Evolutionary conservation across 78 protist species (phyloP).

Genomic region (Pigoraptor vietnamica): DNA sequence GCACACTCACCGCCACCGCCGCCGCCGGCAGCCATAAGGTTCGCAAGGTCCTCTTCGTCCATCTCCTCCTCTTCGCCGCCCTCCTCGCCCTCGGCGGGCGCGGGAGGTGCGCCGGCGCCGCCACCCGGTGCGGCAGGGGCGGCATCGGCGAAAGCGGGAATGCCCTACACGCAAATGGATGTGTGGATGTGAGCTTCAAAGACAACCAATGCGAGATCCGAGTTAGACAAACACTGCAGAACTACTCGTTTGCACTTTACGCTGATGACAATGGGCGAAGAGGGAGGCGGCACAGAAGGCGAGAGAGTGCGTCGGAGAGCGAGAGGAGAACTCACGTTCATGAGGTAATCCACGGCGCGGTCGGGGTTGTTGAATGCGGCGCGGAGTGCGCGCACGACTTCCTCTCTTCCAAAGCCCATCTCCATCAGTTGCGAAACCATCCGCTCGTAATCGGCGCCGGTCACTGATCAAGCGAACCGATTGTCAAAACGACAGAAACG

Average conservation of each 20-base stretch:
- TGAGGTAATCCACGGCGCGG: conserved; percentile 80
- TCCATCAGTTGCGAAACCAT: conserved; percentile 32
- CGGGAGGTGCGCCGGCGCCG: background rate
- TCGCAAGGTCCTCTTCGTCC: background rate
- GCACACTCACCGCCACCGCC: no score
- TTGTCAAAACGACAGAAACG: no score
- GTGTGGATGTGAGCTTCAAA: no score
- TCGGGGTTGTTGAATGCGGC: conserved; percentile 82
- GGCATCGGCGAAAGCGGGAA: background rate
- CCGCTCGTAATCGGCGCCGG: conserved; percentile 9
- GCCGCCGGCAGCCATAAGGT: background rate
- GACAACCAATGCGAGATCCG: background rate
- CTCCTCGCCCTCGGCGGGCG: background rate
- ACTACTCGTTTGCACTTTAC: no score
- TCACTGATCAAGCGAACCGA: no score
- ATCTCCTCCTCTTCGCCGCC: background rate
- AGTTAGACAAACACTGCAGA: no score
- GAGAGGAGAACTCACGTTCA: background rate
- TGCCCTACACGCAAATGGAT: background rate
- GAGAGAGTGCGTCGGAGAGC: background rate
- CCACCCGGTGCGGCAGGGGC: background rate
- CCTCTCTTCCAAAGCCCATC: conserved; percentile 72
- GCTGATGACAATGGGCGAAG: no score
- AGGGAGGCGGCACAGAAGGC: no score
- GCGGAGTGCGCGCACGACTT: conserved; percentile 50